These are phyloP conservation scores for Anastatica hierochuntica DNA, from an alignment of 345 rosid species.

Conservation along the genomic window DNA sequence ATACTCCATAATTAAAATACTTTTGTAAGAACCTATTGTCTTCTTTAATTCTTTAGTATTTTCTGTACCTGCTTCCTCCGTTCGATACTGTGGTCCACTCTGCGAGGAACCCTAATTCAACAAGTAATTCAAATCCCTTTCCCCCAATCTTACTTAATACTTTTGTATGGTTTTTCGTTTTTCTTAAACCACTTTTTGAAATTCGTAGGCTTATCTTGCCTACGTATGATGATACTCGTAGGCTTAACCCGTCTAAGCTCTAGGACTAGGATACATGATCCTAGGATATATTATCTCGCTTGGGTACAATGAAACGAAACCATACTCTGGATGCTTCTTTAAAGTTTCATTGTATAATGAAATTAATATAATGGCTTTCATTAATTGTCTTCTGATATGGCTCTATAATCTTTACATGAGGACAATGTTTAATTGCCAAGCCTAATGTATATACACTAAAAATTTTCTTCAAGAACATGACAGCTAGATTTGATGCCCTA, in stretches of 20 bases:
- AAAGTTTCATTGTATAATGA: too few species aligned
- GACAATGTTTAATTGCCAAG: background rate
- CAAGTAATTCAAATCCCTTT: conserved; percentile 16
- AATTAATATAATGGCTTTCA: too few species aligned
- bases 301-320: background rate
- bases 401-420: too few species aligned
- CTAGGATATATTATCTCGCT: background rate
- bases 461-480: conserved; percentile 2
- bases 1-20: conserved; percentile 13
- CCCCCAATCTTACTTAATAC: background rate
- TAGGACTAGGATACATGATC: background rate
- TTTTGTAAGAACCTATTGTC: conserved; percentile 23
- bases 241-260: background rate
- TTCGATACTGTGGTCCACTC: conserved; percentile 25
- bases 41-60: conserved; percentile 22
- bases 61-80: conserved; percentile 25
- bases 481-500: conserved; percentile 19
- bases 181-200: background rate
- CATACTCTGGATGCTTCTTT: too few species aligned
- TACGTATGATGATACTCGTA: conserved; percentile 4
- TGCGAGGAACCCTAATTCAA: conserved; percentile 25
- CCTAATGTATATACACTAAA: conserved; percentile 9
- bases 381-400: too few species aligned
- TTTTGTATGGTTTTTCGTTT: background rate
- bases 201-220: background rate